phyloP scores from a whole-genome alignment of 768 basidiomycete species.

The Lentinula aciculospora region DNA sequence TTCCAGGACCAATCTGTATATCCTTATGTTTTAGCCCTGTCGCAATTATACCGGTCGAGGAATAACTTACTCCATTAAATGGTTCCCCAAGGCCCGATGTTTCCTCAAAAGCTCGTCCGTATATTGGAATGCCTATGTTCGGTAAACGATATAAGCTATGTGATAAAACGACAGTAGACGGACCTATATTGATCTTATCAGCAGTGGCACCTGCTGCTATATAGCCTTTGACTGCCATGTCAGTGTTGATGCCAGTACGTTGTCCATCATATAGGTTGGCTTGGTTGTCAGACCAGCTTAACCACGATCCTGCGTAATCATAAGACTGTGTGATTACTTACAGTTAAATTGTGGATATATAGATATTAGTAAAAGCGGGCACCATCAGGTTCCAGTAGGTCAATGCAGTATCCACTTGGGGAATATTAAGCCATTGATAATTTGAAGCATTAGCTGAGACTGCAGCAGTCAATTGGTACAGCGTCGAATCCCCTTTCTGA shows the following conservation, averaged over 20 bases:
- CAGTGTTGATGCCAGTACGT: conserved; percentile 61
- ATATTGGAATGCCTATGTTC: conserved; percentile 80
- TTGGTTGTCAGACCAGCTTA: conserved; percentile 45
- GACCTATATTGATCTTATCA: conserved; percentile 64
- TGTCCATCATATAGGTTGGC: conserved; percentile 67
- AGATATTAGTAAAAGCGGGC: too few relatives aligned
- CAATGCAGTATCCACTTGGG: conserved; percentile 61
- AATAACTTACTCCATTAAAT: conserved; percentile 53
- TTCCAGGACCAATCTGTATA: conserved; percentile 62
- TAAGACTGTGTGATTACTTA: conserved; percentile 40
- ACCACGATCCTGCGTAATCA: conserved; percentile 78
- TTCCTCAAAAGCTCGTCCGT: conserved; percentile 72
- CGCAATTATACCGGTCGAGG: neutral
- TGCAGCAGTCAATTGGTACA: conserved; percentile 59
- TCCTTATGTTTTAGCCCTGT: neutral
- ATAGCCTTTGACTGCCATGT: conserved; percentile 61
- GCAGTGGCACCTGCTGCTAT: conserved; percentile 54
- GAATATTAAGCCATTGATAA: conserved; percentile 51
- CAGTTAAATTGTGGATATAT: neutral
- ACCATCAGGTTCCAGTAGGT: conserved; percentile 85
- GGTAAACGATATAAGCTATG: neutral
- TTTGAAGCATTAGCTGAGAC: conserved; percentile 59
- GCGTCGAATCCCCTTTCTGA: conserved; percentile 53
- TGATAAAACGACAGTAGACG: neutral
- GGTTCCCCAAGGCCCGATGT: conserved; percentile 62